A percentile compares a stretch with the other conserved stretches of the same genome.
Conservation (phyloP, 2,329 filamentous ascomycete genomes). For the Paramyrothecium roridum region DNA sequence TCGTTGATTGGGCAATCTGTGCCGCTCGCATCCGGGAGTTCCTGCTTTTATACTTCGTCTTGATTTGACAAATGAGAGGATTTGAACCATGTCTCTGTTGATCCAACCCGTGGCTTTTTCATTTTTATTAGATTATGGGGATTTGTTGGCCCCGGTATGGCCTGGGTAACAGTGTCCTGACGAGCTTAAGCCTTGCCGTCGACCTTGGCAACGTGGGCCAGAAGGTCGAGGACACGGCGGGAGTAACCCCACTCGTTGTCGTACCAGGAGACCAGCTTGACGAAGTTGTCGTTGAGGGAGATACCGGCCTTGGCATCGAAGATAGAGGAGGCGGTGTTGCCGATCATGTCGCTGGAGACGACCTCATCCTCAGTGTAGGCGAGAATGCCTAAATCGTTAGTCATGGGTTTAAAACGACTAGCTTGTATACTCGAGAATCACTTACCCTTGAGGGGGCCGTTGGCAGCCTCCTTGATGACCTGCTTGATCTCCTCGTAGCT, state of each 20-base stretch:
- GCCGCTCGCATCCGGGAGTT: not conserved
- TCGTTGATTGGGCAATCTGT: not conserved
- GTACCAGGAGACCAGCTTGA: slow-evolving; percentile 98
- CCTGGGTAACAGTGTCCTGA: slow-evolving; percentile 7
- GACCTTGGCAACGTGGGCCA: slow-evolving; percentile 75
- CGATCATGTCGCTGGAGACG: slow-evolving; percentile 91
- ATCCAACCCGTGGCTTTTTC: slow-evolving; percentile 5
- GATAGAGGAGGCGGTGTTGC: slow-evolving; percentile 92
- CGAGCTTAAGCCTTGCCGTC: slow-evolving; percentile 52
- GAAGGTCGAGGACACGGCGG: slow-evolving; percentile 85
- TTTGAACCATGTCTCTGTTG: not conserved
- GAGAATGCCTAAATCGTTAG: slow-evolving; percentile 64
- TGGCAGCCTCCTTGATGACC: slow-evolving; percentile 81
- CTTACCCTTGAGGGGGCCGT: slow-evolving; percentile 82
- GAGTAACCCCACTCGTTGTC: slow-evolving; percentile 99
- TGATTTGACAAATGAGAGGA: slow-evolving; percentile 1
- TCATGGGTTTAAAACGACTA: not conserved
- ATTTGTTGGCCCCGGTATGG: slow-evolving; percentile 2
- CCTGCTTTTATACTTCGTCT: not conserved
- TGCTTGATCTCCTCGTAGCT: slow-evolving; percentile 90
- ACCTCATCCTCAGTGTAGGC: slow-evolving; percentile 96
- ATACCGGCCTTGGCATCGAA: slow-evolving; percentile 99
- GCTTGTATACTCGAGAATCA: slow-evolving; percentile 8
- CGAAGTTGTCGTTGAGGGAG: slow-evolving; percentile 95
- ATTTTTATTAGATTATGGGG: slow-evolving; percentile 15